Evolutionary conservation across 129 eudicot genomes (phyloP), one percentile per base, ranked within the genome.

Genomic region (Arctium minus): DNA sequence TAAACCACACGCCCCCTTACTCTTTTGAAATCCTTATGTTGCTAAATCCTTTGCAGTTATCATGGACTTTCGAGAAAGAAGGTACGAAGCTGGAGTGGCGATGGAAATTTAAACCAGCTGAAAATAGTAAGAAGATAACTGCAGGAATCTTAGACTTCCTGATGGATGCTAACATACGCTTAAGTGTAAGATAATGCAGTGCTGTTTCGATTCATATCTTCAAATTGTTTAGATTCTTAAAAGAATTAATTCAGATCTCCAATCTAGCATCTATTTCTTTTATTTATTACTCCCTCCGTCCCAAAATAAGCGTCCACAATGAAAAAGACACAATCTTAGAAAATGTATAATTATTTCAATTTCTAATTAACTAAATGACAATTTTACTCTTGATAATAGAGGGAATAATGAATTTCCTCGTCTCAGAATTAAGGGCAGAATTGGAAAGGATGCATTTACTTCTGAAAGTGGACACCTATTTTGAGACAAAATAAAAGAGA

Each of bases 21-120:
- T 53, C 27, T 53, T 60, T 42, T 65, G 30, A 68, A 17, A 9
- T 56, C 81, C 17, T n/a, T 44, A 7, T 37, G 74, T 71, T 65
- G 50, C 70, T 72, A 75, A 32, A 53, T 33, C 0, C n/a, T 75
- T 69, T 89, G 83, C 92, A 94, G 98, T 85, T 94, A 85, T 89
- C 97, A 69, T 94, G 97, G 97, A 91, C 94, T 15, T 92, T 94
- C 60, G 96, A 89, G 86, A 94, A 83, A 88, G 97, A 94, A 92
- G 97, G 97, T 11, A 91, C 88, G 35, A 91, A 88, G 85, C 90
- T 95, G 80, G 98, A 95, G 75, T 95, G 98, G 98, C 88, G 97
- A 44, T 92, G 98, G 98, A 89, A 91, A 39, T 92, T 93, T 75
- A 89, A 88, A 84, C 90, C 92, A 73, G 86, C 91, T 17, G 84